Conservation (phyloP, 1,139 yeast genomes). For the Candida sp. region DNA sequence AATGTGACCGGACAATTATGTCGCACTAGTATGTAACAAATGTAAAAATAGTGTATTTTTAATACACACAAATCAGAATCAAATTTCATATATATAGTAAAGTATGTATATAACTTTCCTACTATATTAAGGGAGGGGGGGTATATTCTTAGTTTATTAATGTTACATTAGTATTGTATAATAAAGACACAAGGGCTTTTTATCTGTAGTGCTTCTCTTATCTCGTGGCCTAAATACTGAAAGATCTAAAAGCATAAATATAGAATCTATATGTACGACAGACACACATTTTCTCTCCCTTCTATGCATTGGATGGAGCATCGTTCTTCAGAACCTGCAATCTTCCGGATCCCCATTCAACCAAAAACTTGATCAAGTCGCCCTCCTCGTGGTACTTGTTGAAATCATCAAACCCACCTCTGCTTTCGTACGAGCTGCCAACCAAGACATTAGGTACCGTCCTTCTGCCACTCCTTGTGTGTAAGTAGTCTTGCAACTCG, state of each 20-base stretch:
- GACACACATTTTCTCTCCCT: too few species aligned
- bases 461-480: slow-evolving; percentile 57
- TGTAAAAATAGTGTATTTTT: too few species aligned
- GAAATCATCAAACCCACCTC: slow-evolving; percentile 87
- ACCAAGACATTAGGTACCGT: slow-evolving; percentile 79
- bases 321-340: slow-evolving; percentile 57
- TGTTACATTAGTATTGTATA: slow-evolving; percentile 3
- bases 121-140: slow-evolving; percentile 1
- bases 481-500: slow-evolving; percentile 63
- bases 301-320: slow-evolving; percentile 53
- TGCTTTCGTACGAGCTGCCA: slow-evolving; percentile 54
- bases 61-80: not conserved
- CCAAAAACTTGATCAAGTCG: slow-evolving; percentile 50
- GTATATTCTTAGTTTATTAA: slow-evolving; percentile 5
- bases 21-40: too few species aligned
- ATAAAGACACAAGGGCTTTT: not conserved
- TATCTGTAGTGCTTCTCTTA: not conserved
- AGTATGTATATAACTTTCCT: slow-evolving; percentile 11
- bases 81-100: slow-evolving; percentile 1
- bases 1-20: too few species aligned
- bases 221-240: not conserved
- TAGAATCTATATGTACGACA: not conserved
- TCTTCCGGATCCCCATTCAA: slow-evolving; percentile 66
- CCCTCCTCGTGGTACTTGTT: slow-evolving; percentile 61
- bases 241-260: not conserved